Evolutionary conservation across 202 grass and related monocot species (phyloP).

Genomic region (Bolboschoenoplectus hybrid): DNA sequence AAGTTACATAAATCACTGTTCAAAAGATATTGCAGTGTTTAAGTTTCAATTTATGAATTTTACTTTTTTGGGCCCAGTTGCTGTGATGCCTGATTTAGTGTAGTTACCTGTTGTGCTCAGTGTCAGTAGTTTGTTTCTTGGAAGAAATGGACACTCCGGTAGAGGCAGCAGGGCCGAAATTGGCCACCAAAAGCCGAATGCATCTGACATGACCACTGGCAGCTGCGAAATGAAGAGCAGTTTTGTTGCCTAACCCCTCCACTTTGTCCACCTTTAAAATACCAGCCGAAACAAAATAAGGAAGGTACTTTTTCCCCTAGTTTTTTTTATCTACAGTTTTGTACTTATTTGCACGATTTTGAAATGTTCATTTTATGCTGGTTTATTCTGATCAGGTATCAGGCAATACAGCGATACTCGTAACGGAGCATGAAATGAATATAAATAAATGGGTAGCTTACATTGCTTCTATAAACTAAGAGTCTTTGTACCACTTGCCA

Average conservation of each 20-base stretch:
- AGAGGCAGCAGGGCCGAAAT: slow-evolving; percentile 9
- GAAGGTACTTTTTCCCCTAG: neutral
- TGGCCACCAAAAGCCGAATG: slow-evolving; percentile 59
- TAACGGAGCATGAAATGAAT: neutral
- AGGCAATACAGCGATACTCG: neutral
- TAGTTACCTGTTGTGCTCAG: slow-evolving; percentile 36
- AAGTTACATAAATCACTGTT: slow-evolving; percentile 42
- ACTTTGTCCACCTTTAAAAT: slow-evolving; percentile 57
- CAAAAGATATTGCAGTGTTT: neutral
- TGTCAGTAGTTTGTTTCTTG: slow-evolving; percentile 6
- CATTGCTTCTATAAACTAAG: slow-evolving; percentile 77
- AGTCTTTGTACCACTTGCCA: slow-evolving; percentile 85
- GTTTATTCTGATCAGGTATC: neutral
- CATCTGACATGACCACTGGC: slow-evolving; percentile 66
- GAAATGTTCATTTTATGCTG: neutral
- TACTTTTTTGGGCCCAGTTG: neutral
- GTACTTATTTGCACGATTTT: neutral
- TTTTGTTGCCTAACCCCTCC: slow-evolving; percentile 52
- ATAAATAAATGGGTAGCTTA: slow-evolving; percentile 35
- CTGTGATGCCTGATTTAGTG: neutral
- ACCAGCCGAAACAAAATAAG: neutral
- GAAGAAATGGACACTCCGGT: neutral
- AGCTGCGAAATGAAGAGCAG: slow-evolving; percentile 80
- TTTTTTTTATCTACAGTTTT: neutral
- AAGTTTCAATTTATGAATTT: neutral